Conservation (phyloP, 2,329 filamentous ascomycete species). For the Beauveria medogensis region DNA sequence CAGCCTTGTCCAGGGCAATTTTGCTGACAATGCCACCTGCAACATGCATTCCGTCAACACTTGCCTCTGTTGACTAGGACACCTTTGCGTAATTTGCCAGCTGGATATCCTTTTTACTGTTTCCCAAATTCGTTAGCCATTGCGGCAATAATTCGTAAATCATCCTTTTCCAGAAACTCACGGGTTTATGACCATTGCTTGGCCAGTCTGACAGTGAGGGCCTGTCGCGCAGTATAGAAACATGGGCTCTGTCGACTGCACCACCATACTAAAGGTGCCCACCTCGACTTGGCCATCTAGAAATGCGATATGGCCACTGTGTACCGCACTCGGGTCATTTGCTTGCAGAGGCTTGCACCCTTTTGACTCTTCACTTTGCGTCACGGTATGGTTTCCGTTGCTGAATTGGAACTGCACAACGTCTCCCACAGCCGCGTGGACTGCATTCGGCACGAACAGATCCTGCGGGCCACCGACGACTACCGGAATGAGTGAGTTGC, state of each 20-base stretch:
- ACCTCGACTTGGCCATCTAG: constrained; percentile 27
- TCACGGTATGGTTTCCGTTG: constrained; percentile 35
- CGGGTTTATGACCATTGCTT: constrained; percentile 44
- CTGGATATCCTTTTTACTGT: constrained; percentile 1
- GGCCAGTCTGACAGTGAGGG: constrained; percentile 41
- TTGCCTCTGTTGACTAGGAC: constrained; percentile 12
- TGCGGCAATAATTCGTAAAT: neutral
- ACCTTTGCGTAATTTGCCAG: constrained; percentile 10
- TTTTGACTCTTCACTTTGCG: constrained; percentile 26
- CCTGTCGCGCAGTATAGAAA: constrained; percentile 44
- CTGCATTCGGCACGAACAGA: constrained; percentile 29
- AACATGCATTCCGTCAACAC: constrained; percentile 15
- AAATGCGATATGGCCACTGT: constrained; percentile 35
- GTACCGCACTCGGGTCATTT: constrained; percentile 23
- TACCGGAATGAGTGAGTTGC: constrained; percentile 22
- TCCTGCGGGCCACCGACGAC: constrained; percentile 30
- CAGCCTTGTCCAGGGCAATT: neutral
- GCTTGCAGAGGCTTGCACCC: constrained; percentile 32
- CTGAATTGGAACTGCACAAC: constrained; percentile 36
- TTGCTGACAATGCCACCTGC: constrained; percentile 14
- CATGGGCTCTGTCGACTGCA: constrained; percentile 36
- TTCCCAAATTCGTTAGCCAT: neutral
- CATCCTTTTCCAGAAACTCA: constrained; percentile 15
- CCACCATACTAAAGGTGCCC: constrained; percentile 38
- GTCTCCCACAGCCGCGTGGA: constrained; percentile 28